Percentiles rank a stretch among this genome's conserved stretches.
These are phyloP conservation scores for Boletus insuetus DNA, from an alignment of 768 basidiomycete species.

Conservation along the genomic window DNA sequence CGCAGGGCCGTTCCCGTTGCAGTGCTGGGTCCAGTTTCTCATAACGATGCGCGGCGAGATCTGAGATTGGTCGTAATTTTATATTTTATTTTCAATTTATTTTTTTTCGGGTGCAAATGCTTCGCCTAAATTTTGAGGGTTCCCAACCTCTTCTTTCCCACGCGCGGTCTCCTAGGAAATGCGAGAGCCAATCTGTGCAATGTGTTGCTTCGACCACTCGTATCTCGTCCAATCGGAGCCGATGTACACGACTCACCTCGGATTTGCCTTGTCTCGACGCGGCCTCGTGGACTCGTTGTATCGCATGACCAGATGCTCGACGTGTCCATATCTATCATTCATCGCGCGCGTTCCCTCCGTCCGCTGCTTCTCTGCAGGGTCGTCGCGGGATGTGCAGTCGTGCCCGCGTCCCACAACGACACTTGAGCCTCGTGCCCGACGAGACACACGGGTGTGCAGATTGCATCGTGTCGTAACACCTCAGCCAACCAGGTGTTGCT, in stretches of 20 bases:
- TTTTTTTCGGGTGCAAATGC: slow-evolving; percentile 16
- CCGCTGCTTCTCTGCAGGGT: slow-evolving; percentile 4
- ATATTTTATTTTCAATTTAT: background rate
- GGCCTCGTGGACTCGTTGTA: too few relatives aligned
- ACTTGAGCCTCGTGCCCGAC: background rate
- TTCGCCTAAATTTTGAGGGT: slow-evolving; percentile 33
- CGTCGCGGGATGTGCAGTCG: background rate
- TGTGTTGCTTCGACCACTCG: background rate
- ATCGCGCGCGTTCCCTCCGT: background rate
- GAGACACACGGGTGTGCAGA: too few relatives aligned
- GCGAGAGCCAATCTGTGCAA: slow-evolving; percentile 4
- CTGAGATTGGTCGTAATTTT: slow-evolving; percentile 13
- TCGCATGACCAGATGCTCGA: too few relatives aligned
- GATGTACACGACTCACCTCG: too few relatives aligned
- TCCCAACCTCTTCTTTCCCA: slow-evolving; percentile 4
- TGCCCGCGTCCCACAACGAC: too few relatives aligned
- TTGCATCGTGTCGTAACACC: too few relatives aligned
- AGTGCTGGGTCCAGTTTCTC: slow-evolving; percentile 10
- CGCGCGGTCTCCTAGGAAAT: slow-evolving; percentile 34
- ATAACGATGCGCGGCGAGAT: slow-evolving; percentile 26
- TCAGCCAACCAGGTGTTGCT: too few relatives aligned
- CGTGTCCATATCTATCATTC: background rate
- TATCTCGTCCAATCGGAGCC: background rate
- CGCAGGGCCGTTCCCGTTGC: background rate
- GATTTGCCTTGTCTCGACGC: too few relatives aligned